These are phyloP conservation scores for Debaryomyces fabryi DNA, from an alignment of 1,139 yeast genomes.

Conservation along the genomic window DNA sequence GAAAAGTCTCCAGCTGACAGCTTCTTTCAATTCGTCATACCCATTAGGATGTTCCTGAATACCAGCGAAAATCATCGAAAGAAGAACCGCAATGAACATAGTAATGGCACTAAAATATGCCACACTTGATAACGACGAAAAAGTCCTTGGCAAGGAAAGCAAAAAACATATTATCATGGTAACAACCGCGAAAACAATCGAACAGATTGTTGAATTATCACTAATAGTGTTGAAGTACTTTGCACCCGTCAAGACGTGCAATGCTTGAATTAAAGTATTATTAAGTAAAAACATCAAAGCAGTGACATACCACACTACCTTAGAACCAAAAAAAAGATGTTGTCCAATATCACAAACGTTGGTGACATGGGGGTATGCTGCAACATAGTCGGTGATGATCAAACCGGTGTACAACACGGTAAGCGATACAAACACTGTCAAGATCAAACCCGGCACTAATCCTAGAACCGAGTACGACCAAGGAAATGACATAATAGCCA, in stretches of 20 bases:
- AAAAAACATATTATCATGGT: slow-evolving; percentile 50
- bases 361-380: slow-evolving; percentile 52
- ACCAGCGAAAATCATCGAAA: slow-evolving; percentile 58
- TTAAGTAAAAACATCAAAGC: slow-evolving; percentile 56
- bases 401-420: slow-evolving; percentile 59
- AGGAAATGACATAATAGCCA: slow-evolving; percentile 66
- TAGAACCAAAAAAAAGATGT: slow-evolving; percentile 53
- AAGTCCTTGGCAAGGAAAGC: slow-evolving; percentile 58
- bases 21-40: slow-evolving; percentile 32
- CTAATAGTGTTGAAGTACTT: slow-evolving; percentile 58
- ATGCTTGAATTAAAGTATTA: slow-evolving; percentile 59
- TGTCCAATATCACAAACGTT: slow-evolving; percentile 64
- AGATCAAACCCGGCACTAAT: slow-evolving; percentile 57
- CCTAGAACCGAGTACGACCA: slow-evolving; percentile 66
- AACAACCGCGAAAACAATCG: slow-evolving; percentile 53
- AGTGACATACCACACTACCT: slow-evolving; percentile 60
- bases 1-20: slow-evolving; percentile 50
- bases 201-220: slow-evolving; percentile 50
- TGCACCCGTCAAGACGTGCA: slow-evolving; percentile 63
- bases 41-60: slow-evolving; percentile 52
- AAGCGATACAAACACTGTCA: slow-evolving; percentile 53
- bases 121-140: slow-evolving; percentile 51
- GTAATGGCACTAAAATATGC: slow-evolving; percentile 57
- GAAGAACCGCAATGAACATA: slow-evolving; percentile 57
- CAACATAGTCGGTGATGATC: slow-evolving; percentile 56